phyloP scores from a whole-genome alignment of 768 basidiomycete species.

The Auriculariales sp. region DNA sequence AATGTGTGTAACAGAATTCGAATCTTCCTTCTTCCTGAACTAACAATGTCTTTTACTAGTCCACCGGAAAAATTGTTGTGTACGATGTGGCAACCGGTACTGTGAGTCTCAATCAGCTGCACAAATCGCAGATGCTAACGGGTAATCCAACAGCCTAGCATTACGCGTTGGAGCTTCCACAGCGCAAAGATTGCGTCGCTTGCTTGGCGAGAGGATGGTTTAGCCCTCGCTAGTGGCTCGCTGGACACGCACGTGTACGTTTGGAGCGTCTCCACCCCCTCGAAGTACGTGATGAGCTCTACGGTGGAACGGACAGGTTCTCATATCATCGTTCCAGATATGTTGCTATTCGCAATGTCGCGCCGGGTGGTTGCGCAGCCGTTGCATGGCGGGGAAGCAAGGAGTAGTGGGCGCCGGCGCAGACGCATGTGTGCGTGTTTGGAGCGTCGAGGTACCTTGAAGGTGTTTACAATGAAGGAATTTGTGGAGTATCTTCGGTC shows the following conservation, averaged over 20 bases:
- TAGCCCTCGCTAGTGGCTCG: slow-evolving; percentile 73
- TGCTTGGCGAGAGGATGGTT: slow-evolving; percentile 57
- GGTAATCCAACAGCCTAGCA: slow-evolving; percentile 33
- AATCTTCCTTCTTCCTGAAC: background rate
- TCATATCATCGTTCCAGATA: slow-evolving; percentile 39
- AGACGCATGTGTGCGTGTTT: slow-evolving; percentile 66
- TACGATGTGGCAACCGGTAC: slow-evolving; percentile 56
- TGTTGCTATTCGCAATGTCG: slow-evolving; percentile 73
- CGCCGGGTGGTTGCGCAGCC: slow-evolving; percentile 68
- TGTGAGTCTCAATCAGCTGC: slow-evolving; percentile 20
- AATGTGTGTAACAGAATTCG: slow-evolving; percentile 43
- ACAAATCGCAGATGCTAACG: background rate
- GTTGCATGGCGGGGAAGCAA: slow-evolving; percentile 54
- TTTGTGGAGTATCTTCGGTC: too few relatives aligned
- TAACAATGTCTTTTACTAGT: too few relatives aligned
- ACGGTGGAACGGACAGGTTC: background rate
- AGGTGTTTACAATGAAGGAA: too few relatives aligned
- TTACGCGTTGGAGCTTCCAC: slow-evolving; percentile 78
- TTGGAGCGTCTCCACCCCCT: slow-evolving; percentile 44
- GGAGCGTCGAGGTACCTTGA: slow-evolving; percentile 25
- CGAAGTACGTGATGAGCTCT: slow-evolving; percentile 15
- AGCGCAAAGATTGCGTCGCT: slow-evolving; percentile 68
- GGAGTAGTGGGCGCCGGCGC: slow-evolving; percentile 60
- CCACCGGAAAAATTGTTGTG: slow-evolving; percentile 66
- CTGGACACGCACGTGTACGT: slow-evolving; percentile 89